Conservation (phyloP, 495 filamentous ascomycete genomes). For the Annulohypoxylon nitens region DNA sequence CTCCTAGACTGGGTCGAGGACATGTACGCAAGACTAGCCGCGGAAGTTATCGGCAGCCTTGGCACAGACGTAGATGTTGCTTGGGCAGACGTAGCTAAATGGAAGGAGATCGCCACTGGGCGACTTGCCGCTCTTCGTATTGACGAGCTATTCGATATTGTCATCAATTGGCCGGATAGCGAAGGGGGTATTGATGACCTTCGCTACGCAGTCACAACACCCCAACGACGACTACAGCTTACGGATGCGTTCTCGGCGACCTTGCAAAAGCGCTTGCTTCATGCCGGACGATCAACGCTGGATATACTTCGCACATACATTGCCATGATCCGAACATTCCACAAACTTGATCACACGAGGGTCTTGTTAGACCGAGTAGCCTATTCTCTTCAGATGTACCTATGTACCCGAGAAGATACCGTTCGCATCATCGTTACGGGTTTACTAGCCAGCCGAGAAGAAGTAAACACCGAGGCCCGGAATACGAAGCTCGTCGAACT, state of each 20-base stretch:
- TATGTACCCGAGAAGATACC: slow-evolving; percentile 94
- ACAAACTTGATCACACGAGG: slow-evolving; percentile 88
- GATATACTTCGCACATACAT: slow-evolving; percentile 93
- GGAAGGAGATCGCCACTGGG: slow-evolving; percentile 83
- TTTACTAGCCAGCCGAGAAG: slow-evolving; percentile 76
- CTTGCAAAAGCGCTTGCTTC: slow-evolving; percentile 79
- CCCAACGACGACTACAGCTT: slow-evolving; percentile 70
- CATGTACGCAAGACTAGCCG: slow-evolving; percentile 73
- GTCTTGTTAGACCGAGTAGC: slow-evolving; percentile 91
- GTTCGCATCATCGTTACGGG: slow-evolving; percentile 88
- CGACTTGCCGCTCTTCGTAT: slow-evolving; percentile 84
- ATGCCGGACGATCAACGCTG: slow-evolving; percentile 89
- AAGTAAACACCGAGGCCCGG: slow-evolving; percentile 59
- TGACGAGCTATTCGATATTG: slow-evolving; percentile 87
- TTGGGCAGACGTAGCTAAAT: slow-evolving; percentile 76
- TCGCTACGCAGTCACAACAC: slow-evolving; percentile 66
- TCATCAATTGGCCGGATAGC: slow-evolving; percentile 85
- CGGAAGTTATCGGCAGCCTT: slow-evolving; percentile 68
- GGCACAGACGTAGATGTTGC: slow-evolving; percentile 57
- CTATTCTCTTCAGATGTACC: slow-evolving; percentile 83
- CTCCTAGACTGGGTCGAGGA: slow-evolving; percentile 80
- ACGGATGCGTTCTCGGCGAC: slow-evolving; percentile 77
- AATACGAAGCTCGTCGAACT: slow-evolving; percentile 74
- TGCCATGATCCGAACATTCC: slow-evolving; percentile 89
- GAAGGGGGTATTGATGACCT: slow-evolving; percentile 86